Evolutionary conservation across 495 filamentous ascomycete species (phyloP).

Genomic region (Podospora appendiculata): DNA sequence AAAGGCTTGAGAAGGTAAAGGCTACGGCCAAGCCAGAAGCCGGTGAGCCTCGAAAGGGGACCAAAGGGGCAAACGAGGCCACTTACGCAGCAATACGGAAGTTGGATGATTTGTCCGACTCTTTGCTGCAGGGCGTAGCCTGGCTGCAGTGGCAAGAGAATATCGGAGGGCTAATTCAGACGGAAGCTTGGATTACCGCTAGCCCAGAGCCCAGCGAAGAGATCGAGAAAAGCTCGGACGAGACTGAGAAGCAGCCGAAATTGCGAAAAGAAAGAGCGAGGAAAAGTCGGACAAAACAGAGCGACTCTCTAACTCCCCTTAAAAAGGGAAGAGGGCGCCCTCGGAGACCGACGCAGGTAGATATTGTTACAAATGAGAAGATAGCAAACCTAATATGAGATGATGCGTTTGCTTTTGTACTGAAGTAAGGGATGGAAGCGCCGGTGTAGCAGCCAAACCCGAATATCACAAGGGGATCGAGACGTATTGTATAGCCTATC

Average conservation of each 20-base stretch:
- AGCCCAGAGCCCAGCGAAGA: background rate
- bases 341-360: too few relatives aligned
- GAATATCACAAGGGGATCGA: too few relatives aligned
- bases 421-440: too few relatives aligned
- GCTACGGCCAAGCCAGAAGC: background rate
- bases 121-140: conserved; percentile 75
- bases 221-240: background rate
- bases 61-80: background rate
- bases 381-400: too few relatives aligned
- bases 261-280: too few relatives aligned
- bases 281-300: too few relatives aligned
- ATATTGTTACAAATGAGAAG: too few relatives aligned
- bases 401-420: too few relatives aligned
- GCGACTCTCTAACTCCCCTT: too few relatives aligned
- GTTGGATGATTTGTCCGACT: conserved; percentile 88
- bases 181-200: background rate
- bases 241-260: background rate
- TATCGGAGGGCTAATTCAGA: conserved; percentile 35
- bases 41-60: background rate
- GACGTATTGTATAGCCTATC: too few relatives aligned
- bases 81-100: conserved; percentile 33
- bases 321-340: too few relatives aligned
- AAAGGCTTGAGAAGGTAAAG: background rate
- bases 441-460: too few relatives aligned
- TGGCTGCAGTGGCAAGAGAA: conserved; percentile 83